These are phyloP conservation scores for Pseudogymnoascus sp. DNA, from an alignment of 2,329 filamentous ascomycete species.

Conservation along the genomic window DNA sequence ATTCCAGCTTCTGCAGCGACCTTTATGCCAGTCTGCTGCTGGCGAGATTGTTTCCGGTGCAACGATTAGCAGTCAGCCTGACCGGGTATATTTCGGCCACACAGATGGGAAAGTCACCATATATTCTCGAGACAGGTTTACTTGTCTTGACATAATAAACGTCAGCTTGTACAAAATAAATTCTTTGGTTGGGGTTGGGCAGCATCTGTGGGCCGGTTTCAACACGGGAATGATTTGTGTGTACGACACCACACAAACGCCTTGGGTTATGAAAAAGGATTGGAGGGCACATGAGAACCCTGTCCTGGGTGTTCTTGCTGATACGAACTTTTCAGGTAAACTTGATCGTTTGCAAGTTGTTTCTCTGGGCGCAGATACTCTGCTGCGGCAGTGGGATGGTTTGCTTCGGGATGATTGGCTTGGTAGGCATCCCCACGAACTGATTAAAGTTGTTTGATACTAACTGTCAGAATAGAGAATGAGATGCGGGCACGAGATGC, in stretches of 20 bases:
- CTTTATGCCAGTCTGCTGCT: conserved; percentile 62
- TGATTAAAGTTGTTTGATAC: background rate
- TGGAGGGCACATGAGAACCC: conserved; percentile 88
- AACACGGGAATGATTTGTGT: conserved; percentile 91
- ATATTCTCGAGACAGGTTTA: conserved; percentile 70
- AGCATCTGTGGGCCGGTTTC: conserved; percentile 85
- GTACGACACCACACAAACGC: conserved; percentile 75
- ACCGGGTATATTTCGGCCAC: conserved; percentile 83
- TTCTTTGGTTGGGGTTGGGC: conserved; percentile 70
- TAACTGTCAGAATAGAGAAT: conserved; percentile 44
- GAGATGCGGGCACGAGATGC: conserved; percentile 79
- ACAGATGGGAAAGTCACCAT: conserved; percentile 89
- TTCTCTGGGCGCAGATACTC: conserved; percentile 80
- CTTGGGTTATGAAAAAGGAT: conserved; percentile 88
- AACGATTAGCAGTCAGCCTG: conserved; percentile 64
- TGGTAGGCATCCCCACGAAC: conserved; percentile 35
- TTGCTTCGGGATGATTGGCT: conserved; percentile 90
- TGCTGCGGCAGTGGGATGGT: conserved; percentile 82
- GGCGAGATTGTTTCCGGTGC: conserved; percentile 86
- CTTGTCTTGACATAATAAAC: conserved; percentile 72
- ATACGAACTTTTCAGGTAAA: conserved; percentile 77
- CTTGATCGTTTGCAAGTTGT: conserved; percentile 78
- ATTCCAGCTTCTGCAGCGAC: conserved; percentile 68
- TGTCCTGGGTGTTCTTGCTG: conserved; percentile 68
- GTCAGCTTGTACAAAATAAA: conserved; percentile 96